Base-by-base conservation (phyloP, 179 eudicot species). In the Beta lomatogona region DNA sequence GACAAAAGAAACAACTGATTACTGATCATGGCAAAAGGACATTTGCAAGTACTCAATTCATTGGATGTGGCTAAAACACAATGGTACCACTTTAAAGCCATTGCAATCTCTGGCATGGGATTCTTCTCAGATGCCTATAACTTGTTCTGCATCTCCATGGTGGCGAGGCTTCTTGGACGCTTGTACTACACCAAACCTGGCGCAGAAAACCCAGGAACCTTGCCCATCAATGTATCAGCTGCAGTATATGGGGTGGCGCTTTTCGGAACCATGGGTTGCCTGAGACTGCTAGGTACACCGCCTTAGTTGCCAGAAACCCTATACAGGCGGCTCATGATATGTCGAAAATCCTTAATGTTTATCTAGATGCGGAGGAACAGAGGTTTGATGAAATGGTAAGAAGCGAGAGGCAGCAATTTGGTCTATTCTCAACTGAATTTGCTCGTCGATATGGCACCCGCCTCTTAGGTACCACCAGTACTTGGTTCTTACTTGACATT, bases 261-360 rank as follows among this genome's bases (percentile, higher is more conserved):
- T 0, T 88, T 86, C 46, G 91, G 90, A 7, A 86, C 91, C 41
- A 71, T 89, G 0, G 78, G 53, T 0, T 89, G 92, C 92, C 92
- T 0, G 92, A 89, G 61, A 89, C 92, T 2, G 92, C 90, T 12
- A 76, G 90, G 13, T 89, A 89, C 82, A 89, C 91, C 0, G 91
- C 91, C 5, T 69, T 89, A 0, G 90, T 89, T 0, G 92, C 92
- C 0, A 84, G 83, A 55, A 86, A 89, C 7, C 88, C 90, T 3
- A 88, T 78, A 58, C 89, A 88, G 7, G 92, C 92, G 0, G 92
- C 92, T 1, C 18, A 61, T 0, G 92, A 89, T 75, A 89, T 89
- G 92, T 82, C 90, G 6, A 88, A 52, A 52, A 88, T 89, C 19
- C 46, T 89, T 4, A 73, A 84, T 12, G 77, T 76, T 0, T 77